These are phyloP conservation scores for Lotmaria passim DNA, from an alignment of 208 protist species.

Conservation along the genomic window DNA sequence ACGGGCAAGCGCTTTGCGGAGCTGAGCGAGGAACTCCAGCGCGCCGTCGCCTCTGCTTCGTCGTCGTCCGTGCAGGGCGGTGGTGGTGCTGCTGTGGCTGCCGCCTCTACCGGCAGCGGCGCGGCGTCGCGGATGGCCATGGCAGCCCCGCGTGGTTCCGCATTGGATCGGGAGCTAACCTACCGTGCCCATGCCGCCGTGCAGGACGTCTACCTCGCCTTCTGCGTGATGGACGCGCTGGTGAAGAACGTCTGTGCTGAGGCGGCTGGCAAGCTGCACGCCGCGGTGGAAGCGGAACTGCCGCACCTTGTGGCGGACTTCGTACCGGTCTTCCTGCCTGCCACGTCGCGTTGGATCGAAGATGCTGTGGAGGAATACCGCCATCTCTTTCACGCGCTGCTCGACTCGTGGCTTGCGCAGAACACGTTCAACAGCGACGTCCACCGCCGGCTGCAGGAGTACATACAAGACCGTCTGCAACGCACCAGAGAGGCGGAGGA, in stretches of 20 bases:
- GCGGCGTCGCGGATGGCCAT: constrained; percentile 9
- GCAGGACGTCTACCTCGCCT: constrained; percentile 78
- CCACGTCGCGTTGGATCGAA: constrained; percentile 28
- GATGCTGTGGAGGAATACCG: constrained; percentile 66
- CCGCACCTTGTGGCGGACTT: constrained; percentile 64
- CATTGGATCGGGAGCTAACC: constrained; percentile 39
- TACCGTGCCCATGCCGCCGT: constrained; percentile 66
- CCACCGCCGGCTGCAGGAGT: constrained; percentile 65
- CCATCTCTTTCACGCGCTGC: constrained; percentile 56
- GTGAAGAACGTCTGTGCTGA: constrained; percentile 46
- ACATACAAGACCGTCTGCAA: constrained; percentile 63
- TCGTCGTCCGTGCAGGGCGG: background rate
- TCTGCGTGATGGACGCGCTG: constrained; percentile 71
- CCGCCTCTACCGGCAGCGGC: background rate
- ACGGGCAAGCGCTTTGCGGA: constrained; percentile 51
- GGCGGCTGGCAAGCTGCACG: constrained; percentile 21
- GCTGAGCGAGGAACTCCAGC: constrained; percentile 33
- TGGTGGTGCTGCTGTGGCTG: constrained; percentile 9
- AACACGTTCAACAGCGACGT: constrained; percentile 42
- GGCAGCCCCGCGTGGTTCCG: constrained; percentile 25
- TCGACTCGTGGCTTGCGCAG: constrained; percentile 63
- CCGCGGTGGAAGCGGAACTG: constrained; percentile 47
- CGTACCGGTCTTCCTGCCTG: constrained; percentile 50
- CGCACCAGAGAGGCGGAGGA: constrained; percentile 37
- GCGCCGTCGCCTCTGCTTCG: constrained; percentile 7